A percentile compares a stretch with the other conserved stretches of the same genome.
Conservation (phyloP, 495 filamentous ascomycete species). For the Aspergillus wentii region DNA sequence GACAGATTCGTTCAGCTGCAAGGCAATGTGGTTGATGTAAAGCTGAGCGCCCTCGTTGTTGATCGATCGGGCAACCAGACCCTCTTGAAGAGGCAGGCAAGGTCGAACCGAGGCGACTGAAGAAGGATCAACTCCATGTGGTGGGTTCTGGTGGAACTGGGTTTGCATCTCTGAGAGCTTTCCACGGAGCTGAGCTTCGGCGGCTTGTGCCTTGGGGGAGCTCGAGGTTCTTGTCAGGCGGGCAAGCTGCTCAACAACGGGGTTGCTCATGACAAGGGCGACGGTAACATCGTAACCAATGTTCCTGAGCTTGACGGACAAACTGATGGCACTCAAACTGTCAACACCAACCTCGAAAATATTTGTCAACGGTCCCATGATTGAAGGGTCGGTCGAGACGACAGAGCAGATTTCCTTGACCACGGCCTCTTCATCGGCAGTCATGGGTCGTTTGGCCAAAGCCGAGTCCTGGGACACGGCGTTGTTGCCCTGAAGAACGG, state of each 20-base stretch:
- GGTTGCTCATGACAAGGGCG: slow-evolving; percentile 60
- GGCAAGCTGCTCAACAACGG: slow-evolving; percentile 54
- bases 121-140: slow-evolving; percentile 5
- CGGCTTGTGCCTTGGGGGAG: not conserved
- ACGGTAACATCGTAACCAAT: slow-evolving; percentile 53
- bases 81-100: slow-evolving; percentile 68
- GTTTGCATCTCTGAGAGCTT: slow-evolving; percentile 35
- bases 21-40: slow-evolving; percentile 75
- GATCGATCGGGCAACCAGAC: slow-evolving; percentile 70
- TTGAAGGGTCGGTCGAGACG: slow-evolving; percentile 22
- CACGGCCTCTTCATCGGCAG: slow-evolving; percentile 15
- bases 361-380: slow-evolving; percentile 49
- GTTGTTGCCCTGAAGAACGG: slow-evolving; percentile 18
- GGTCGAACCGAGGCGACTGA: slow-evolving; percentile 18
- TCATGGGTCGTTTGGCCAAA: slow-evolving; percentile 5
- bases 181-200: slow-evolving; percentile 8
- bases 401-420: slow-evolving; percentile 18
- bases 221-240: slow-evolving; percentile 11
- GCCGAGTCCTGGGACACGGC: not conserved
- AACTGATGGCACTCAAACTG: slow-evolving; percentile 41
- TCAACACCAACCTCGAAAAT: slow-evolving; percentile 32
- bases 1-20: slow-evolving; percentile 46
- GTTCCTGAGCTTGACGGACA: slow-evolving; percentile 59
- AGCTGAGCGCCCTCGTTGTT: slow-evolving; percentile 51
- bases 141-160: slow-evolving; percentile 49